Evolutionary conservation across 495 filamentous ascomycete species (phyloP).

Genomic region (Chaetomidium leptoderma): DNA sequence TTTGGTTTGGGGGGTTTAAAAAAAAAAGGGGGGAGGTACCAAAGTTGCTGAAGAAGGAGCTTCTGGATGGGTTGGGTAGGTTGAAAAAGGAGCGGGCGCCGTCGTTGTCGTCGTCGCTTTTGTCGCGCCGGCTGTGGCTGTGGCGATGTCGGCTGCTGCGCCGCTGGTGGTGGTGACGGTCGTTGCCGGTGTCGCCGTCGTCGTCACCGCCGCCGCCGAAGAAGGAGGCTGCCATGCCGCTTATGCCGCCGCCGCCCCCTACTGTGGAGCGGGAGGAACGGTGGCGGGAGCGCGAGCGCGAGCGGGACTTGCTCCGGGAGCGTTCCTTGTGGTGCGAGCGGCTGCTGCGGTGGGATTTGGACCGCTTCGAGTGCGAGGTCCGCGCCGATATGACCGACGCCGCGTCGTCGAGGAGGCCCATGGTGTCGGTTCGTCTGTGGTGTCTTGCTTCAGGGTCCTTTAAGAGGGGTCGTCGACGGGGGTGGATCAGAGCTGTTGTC

Average conservation of each 20-base stretch:
- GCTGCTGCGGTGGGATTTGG: slow-evolving; percentile 27
- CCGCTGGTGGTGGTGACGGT: background rate
- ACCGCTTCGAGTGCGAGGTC: slow-evolving; percentile 33
- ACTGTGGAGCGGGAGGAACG: slow-evolving; percentile 19
- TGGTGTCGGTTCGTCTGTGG: slow-evolving; percentile 12
- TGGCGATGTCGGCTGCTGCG: slow-evolving; percentile 1
- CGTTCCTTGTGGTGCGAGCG: slow-evolving; percentile 18
- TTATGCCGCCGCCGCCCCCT: slow-evolving; percentile 19
- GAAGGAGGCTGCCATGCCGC: slow-evolving; percentile 30
- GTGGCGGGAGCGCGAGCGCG: slow-evolving; percentile 29
- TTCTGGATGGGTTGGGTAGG: slow-evolving; percentile 34
- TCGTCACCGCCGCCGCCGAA: slow-evolving; percentile 35
- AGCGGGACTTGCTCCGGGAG: slow-evolving; percentile 27
- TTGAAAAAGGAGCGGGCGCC: slow-evolving; percentile 13
- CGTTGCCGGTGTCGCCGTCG: slow-evolving; percentile 10
- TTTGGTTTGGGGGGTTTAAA: slow-evolving; percentile 52
- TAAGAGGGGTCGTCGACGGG: background rate
- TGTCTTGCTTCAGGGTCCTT: background rate
- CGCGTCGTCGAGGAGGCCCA: slow-evolving; percentile 45
- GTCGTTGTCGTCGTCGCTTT: slow-evolving; percentile 2
- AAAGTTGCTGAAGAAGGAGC: slow-evolving; percentile 42
- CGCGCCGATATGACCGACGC: slow-evolving; percentile 39
- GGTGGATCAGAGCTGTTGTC: background rate
- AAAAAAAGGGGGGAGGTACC: slow-evolving; percentile 40
- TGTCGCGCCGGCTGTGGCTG: slow-evolving; percentile 22